Evolutionary conservation across 257 asterid genomes (phyloP), one percentile per base, ranked within the genome.

Genomic region (Handroanthus guayacan): DNA sequence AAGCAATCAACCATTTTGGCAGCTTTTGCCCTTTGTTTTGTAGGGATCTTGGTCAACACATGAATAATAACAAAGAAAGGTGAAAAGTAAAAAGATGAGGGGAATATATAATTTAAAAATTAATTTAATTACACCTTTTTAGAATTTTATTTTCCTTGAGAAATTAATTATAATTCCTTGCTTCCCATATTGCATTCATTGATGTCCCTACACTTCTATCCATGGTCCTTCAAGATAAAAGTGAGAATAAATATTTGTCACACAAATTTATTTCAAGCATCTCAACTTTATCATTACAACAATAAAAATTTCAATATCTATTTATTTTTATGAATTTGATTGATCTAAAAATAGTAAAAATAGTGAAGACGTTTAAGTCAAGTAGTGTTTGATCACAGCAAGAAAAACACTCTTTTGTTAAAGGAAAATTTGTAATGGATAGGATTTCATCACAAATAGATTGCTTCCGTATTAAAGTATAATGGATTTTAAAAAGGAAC

Each of bases 1-100:
- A 77, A 52, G 81, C 71, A 50, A 78, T 65, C 64, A 18, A 25
- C 47, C 14, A 2, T n/a, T 31, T 74, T 67, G 38, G 67, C 72
- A 48, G 60, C 76, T 43, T 65, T 25, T 25, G 31, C 31, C 31
- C 31, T 25, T 25, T 25, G 31, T 25, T 66, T 74, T 60, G 51
- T 60, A 17, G 56, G 37, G 72, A 17, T n/a, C 34, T 51, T 72
- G 62, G 54, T 71, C 74, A 78, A 78, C 74, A 44, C 16, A 41
- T 6, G 9, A 31, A 3, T 50, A 14, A 54, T 4, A 62, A 43
- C 31, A 67, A 54, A 71, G 39, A 62, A 78, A 51, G 14, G 54
- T 3, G 3, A 20, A 71, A 43, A n/a, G 10, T 0, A 44, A 72
- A 20, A 18, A 25, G 31, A 25, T 25, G 10, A 61, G 45, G 8